Evolutionary conservation across 768 basidiomycete species (phyloP), one percentile per base, ranked within the genome.

Genomic region (Gymnopilus junonius): DNA sequence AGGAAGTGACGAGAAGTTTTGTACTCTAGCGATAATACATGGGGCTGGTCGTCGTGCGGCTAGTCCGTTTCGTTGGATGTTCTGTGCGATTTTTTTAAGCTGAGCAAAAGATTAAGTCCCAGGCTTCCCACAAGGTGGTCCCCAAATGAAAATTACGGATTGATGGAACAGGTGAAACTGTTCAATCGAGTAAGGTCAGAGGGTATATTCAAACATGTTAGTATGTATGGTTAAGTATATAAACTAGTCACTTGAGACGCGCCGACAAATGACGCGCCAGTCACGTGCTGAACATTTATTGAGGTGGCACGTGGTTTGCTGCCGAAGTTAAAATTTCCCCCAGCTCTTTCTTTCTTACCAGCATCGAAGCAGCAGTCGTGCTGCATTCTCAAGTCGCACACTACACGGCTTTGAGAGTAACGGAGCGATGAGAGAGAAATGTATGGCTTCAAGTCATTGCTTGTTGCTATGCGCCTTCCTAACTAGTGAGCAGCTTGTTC

Each of bases 331-430:
- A 58, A 54, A 7, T 37, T 61, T 37, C 23, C 17, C 48, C 27
- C 17, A 15, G 8, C 29, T 40, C 17, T 64, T 56, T 46, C 32
- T 48, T 58, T 62, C 53, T 43, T 23, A 35, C 34, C 66, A 69
- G 66, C 71, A 71, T 73, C 71, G 71, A 70, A 62, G 71, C 71
- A 73, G 70, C 63, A 69, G 53, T 43, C 43, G 71, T 67, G 70
- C 70, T 73, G 71, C 71, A 73, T 71, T 73, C 70, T 73, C 69
- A 55, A 61, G 67, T 68, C 67, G 66, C 62, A 40, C 34, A 32
- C 58, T 42, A 37, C 64, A 64, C 63, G 70, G 62, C 67, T 64
- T 65, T 56, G 71, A 67, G 70, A 70, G 70, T 73, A 73, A 73
- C 71, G 70, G 71, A 73, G 71, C 71, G 71, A 73, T 73, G 71